A percentile compares a stretch with the other conserved stretches of the same genome.
These are phyloP conservation scores for Penicillium digitatum DNA, from an alignment of 2,329 filamentous ascomycete species.

Conservation along the genomic window DNA sequence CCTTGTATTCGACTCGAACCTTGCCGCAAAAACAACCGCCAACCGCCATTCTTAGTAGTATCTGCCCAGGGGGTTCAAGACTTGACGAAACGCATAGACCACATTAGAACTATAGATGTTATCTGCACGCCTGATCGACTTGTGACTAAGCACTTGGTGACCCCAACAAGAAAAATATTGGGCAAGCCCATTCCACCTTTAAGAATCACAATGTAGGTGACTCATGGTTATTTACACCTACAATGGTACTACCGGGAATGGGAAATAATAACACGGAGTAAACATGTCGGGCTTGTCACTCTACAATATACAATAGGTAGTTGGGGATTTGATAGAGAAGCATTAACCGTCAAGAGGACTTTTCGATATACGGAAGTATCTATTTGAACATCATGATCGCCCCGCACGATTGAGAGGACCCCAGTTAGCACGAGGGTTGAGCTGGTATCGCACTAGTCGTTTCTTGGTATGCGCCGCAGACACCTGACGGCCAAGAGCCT, in stretches of 20 bases:
- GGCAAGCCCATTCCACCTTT: neutral
- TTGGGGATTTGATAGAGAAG: neutral
- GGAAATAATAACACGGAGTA: neutral
- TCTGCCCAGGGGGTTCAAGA: neutral
- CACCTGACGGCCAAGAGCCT: conserved; percentile 66
- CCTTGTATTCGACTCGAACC: conserved; percentile 33
- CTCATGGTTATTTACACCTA: neutral
- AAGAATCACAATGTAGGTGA: neutral
- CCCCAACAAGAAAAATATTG: neutral
- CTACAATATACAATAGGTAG: neutral
- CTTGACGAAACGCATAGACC: neutral
- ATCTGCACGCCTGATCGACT: too few species aligned
- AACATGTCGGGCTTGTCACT: neutral
- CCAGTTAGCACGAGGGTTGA: conserved; percentile 90
- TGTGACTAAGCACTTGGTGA: neutral
- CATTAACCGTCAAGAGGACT: neutral
- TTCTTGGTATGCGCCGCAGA: conserved; percentile 49
- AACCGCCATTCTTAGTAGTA: conserved; percentile 23
- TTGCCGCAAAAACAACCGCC: conserved; percentile 39
- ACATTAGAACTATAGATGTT: too few species aligned
- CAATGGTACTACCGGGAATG: neutral
- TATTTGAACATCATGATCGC: conserved; percentile 5
- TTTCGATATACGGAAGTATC: neutral
- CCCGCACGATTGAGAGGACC: conserved; percentile 65
- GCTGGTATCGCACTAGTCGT: conserved; percentile 78